Evolutionary conservation across 495 filamentous ascomycete species (phyloP).

Genomic region (Glonium stellatum): DNA sequence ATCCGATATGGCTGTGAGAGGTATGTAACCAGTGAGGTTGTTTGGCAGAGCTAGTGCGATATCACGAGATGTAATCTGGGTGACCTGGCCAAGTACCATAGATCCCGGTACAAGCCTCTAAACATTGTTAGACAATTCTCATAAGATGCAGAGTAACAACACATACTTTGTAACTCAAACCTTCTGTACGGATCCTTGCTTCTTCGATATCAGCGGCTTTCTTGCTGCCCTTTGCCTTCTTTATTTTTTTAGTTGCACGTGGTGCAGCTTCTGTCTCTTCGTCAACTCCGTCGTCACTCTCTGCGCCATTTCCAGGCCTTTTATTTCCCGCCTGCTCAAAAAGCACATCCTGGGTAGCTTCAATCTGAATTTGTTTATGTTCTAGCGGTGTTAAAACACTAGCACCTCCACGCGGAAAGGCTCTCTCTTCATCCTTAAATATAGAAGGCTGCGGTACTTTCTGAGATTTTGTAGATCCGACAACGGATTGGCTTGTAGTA

Average conservation of each 20-base stretch:
- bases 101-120: constrained; percentile 77
- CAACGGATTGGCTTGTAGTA: not conserved
- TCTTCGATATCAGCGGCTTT: constrained; percentile 43
- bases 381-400: constrained; percentile 89
- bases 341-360: constrained; percentile 85
- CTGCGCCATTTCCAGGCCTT: constrained; percentile 42
- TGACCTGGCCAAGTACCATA: constrained; percentile 78
- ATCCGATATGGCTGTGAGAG: constrained; percentile 84
- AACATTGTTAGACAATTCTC: constrained; percentile 36
- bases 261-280: constrained; percentile 39
- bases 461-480: constrained; percentile 4
- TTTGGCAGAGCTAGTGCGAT: constrained; percentile 80
- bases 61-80: constrained; percentile 70
- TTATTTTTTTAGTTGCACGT: constrained; percentile 48
- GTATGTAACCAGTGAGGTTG: constrained; percentile 81
- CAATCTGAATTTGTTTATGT: constrained; percentile 90
- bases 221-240: constrained; percentile 35
- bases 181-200: constrained; percentile 65
- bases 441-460: constrained; percentile 34
- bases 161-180: constrained; percentile 80
- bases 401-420: constrained; percentile 89
- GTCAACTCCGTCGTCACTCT: constrained; percentile 46
- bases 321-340: constrained; percentile 71
- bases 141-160: too few species aligned
- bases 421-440: constrained; percentile 68